Base-by-base conservation (phyloP, 2,329 filamentous ascomycete species). In the Fusarium denticulatum region DNA sequence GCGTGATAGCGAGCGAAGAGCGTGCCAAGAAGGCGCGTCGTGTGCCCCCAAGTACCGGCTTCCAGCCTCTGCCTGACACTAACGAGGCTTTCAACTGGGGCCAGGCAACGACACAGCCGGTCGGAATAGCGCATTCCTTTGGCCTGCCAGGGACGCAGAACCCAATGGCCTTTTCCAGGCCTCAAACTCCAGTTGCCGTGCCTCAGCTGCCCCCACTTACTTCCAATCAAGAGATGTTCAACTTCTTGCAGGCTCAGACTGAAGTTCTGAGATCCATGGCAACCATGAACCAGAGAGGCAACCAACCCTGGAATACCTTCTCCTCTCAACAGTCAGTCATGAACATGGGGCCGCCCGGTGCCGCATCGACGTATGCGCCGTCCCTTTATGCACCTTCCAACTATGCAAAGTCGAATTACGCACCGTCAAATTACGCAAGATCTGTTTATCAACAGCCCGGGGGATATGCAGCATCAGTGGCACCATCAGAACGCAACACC, bases 401-500 rank as follows among this genome's bases (percentile, higher is more conserved):
- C 59, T 49, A 64, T 20, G 39, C 62, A 7, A 50, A 36, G 12
- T 69, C 64, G 15, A 63, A 59, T 8, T 69, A 69, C 8, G 57
- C 64, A n/a, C 40, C 46, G 10, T 67, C 65, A 9, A 68, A 50
- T 16, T 62, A 68, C n/a, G 47, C 64, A n/a, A 58, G 45, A 40
- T 69, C 72, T 30, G 36, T 49, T 10, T 55, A 66, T 18, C 59
- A 64, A 28, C 36, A 32, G 5, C n/a, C 49, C 9, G 36, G 30
- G 16, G 43, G 39, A 28, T 73, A 72, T 24, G 65, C 67, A 7
- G 12, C 42, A 6, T 74, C 72, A 10, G 61, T 72, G 10, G 60
- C 72, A 10, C 72, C 72, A 6, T 66, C 72, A 5, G 72, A 74
- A 39, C 63, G 72, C 4, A 74, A 67, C 26, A 74, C 50, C 1